phyloP scores from a whole-genome alignment of 148 eudicot genomes.

The Rhododendron simsii region DNA sequence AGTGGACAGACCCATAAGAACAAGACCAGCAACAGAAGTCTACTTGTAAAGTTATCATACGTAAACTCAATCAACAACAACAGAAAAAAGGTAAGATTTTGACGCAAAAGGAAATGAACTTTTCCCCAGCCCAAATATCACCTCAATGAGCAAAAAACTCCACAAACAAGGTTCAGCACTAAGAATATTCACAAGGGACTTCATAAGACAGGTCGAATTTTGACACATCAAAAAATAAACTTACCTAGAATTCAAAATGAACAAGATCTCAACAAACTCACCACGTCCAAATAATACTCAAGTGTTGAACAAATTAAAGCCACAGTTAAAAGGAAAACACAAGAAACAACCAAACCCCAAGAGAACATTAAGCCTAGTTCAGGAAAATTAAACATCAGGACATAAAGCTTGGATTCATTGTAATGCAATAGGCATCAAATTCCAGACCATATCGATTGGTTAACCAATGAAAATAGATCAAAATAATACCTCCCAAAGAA shows the following conservation, averaged over 20 bases:
- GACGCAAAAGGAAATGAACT: not conserved
- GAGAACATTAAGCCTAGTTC: not conserved
- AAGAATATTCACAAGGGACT: not conserved
- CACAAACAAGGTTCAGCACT: not conserved
- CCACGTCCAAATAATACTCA: not conserved
- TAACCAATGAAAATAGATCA: not conserved
- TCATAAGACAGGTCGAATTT: not conserved
- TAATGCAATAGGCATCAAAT: not conserved
- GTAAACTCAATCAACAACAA: not conserved
- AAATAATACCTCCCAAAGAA: not conserved
- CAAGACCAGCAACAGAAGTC: not conserved
- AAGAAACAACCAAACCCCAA: not conserved
- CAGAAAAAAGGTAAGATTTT: slow-evolving; percentile 1
- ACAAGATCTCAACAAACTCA: slow-evolving; percentile 3
- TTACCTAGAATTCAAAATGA: not conserved
- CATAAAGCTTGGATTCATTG: not conserved
- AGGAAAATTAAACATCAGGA: not conserved
- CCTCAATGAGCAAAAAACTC: not conserved
- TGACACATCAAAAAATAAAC: not conserved
- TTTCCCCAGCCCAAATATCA: not conserved
- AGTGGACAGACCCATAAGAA: not conserved
- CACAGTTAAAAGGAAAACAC: not conserved
- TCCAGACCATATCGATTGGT: not conserved
- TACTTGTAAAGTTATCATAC: not conserved
- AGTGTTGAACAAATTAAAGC: not conserved